Evolutionary conservation across 2,329 filamentous ascomycete species (phyloP).

Genomic region (Fusarium buharicum): DNA sequence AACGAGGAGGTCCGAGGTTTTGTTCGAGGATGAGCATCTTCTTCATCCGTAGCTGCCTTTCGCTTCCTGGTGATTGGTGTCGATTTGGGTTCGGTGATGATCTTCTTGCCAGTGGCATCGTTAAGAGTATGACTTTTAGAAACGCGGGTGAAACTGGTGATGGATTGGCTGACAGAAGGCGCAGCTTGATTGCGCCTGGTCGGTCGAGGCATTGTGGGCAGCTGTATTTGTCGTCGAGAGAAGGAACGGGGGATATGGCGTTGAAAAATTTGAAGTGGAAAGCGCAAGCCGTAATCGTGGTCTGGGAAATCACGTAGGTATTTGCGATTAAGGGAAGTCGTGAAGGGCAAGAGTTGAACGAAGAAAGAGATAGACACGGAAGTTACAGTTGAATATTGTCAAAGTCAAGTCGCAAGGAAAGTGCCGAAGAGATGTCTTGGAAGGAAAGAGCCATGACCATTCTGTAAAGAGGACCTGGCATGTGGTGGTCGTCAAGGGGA

Average conservation of each 20-base stretch:
- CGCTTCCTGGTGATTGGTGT: slow-evolving; percentile 49
- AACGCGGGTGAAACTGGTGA: slow-evolving; percentile 59
- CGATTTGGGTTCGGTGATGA: slow-evolving; percentile 38
- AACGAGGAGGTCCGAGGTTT: slow-evolving; percentile 48
- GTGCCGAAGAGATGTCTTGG: slow-evolving; percentile 20
- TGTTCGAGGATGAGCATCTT: slow-evolving; percentile 43
- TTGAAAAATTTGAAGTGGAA: slow-evolving; percentile 4
- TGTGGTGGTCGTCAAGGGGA: slow-evolving; percentile 37
- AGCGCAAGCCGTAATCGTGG: slow-evolving; percentile 3
- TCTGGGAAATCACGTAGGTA: not conserved
- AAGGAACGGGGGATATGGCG: not conserved
- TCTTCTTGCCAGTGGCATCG: slow-evolving; percentile 51
- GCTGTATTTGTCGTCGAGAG: not conserved
- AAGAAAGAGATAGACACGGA: slow-evolving; percentile 9
- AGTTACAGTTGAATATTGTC: slow-evolving; percentile 10
- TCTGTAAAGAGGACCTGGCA: slow-evolving; percentile 15
- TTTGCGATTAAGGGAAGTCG: slow-evolving; percentile 14
- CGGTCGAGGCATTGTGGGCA: slow-evolving; percentile 42
- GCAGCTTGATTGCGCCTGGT: slow-evolving; percentile 41
- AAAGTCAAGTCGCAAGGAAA: slow-evolving; percentile 5
- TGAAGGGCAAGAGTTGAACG: not conserved
- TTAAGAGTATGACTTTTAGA: slow-evolving; percentile 54
- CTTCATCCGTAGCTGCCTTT: slow-evolving; percentile 49
- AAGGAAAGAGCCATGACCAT: slow-evolving; percentile 18
- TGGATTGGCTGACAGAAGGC: slow-evolving; percentile 45